Conservation (phyloP, 1,284 basidiomycete species). For the Chondrostereum purpureum region DNA sequence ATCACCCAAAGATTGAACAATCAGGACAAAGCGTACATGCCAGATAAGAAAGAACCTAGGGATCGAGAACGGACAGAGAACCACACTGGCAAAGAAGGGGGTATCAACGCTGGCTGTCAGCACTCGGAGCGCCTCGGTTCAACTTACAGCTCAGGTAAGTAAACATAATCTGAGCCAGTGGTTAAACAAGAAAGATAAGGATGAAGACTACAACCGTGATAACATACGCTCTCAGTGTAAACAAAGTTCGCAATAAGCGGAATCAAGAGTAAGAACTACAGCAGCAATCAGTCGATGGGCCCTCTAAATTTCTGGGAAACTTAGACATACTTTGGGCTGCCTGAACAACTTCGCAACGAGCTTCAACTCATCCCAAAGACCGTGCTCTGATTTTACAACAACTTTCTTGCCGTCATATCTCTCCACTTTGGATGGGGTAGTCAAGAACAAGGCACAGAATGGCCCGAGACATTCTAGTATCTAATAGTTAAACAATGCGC, state of each 20-base stretch:
- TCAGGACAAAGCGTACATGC: slow-evolving; percentile 7
- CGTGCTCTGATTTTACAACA: neutral
- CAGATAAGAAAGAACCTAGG: slow-evolving; percentile 15
- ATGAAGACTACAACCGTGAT: no score
- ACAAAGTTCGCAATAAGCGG: neutral
- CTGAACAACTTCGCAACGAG: neutral
- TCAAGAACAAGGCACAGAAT: slow-evolving; percentile 12
- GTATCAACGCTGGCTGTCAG: neutral
- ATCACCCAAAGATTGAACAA: no score
- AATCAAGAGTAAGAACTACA: neutral
- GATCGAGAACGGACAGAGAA: slow-evolving; percentile 14
- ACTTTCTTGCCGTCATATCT: slow-evolving; percentile 11
- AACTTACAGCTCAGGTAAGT: slow-evolving; percentile 10
- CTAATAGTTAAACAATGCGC: no score
- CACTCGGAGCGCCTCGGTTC: neutral
- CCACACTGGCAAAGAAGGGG: slow-evolving; percentile 8
- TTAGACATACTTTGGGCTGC: neutral
- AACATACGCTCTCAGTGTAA: slow-evolving; percentile 1
- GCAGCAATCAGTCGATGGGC: neutral
- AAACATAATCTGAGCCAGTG: slow-evolving; percentile 13
- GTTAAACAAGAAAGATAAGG: slow-evolving; percentile 11
- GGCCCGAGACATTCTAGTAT: slow-evolving; percentile 8
- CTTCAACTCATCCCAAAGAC: neutral
- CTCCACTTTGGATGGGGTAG: slow-evolving; percentile 9
- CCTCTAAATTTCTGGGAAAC: neutral